Percentiles rank a stretch among this genome's conserved stretches.
phyloP scores from a whole-genome alignment of 1,284 basidiomycete genomes.

The Tylopilus sp. region DNA sequence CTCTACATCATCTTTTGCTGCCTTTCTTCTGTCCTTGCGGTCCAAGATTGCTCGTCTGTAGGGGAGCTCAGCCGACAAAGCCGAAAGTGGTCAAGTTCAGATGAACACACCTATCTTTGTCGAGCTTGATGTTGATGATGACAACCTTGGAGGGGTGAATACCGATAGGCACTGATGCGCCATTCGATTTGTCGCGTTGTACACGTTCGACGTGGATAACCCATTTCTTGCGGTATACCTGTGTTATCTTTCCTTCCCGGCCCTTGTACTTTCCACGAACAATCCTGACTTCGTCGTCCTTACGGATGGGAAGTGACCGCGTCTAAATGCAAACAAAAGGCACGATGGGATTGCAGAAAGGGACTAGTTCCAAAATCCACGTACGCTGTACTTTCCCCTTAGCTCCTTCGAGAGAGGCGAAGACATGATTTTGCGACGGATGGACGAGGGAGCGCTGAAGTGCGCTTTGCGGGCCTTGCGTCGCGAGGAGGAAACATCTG shows the following conservation, averaged over 20 bases:
- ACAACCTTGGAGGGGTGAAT: conserved; percentile 98
- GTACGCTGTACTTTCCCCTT: conserved; percentile 86
- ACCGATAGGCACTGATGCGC: conserved; percentile 90
- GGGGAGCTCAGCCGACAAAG: conserved; percentile 4
- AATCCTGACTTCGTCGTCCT: conserved; percentile 98
- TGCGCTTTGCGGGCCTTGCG: conserved; percentile 98
- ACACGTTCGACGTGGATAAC: conserved; percentile 99
- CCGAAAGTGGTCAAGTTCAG: neutral
- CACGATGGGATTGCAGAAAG: neutral
- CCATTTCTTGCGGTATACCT: conserved; percentile 99
- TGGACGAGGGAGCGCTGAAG: conserved; percentile 88
- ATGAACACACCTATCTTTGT: conserved; percentile 71
- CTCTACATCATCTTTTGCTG: conserved; percentile 58
- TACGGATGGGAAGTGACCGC: conserved; percentile 93
- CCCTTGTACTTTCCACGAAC: conserved; percentile 97
- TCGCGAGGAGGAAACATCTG: conserved; percentile 84
- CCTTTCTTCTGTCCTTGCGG: conserved; percentile 74
- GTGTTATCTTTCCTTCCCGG: conserved; percentile 95
- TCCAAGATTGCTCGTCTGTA: conserved; percentile 75
- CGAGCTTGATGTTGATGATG: conserved; percentile 87
- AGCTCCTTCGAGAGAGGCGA: conserved; percentile 95
- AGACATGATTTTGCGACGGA: conserved; percentile 98
- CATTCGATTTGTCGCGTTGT: conserved; percentile 97
- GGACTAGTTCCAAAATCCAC: conserved; percentile 33
- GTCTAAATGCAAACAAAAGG: conserved; percentile 43